A percentile compares a stretch with the other conserved stretches of the same genome.
Conservation (phyloP, 495 filamentous ascomycete species). For the Talaromyces borbonicus region DNA sequence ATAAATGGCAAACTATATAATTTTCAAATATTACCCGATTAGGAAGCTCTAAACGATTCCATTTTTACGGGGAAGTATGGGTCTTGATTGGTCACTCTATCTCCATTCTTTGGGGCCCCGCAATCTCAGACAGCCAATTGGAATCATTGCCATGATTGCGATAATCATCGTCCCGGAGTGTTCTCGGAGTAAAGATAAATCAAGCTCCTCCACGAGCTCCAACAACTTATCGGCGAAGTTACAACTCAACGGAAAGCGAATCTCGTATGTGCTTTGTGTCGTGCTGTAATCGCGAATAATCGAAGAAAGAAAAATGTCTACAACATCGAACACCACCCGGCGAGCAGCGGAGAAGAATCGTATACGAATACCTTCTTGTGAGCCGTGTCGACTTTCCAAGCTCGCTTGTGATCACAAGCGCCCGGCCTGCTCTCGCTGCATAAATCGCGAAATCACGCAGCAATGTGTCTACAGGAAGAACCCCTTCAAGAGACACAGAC, state of each 20-base stretch:
- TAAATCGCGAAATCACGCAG: conserved; percentile 12
- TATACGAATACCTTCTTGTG: conserved; percentile 17
- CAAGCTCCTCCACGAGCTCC: not conserved
- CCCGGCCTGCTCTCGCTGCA: conserved; percentile 31
- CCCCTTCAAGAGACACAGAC: conserved; percentile 23
- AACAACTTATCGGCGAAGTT: too few species aligned
- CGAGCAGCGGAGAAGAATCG: conserved; percentile 7
- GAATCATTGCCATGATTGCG: too few species aligned
- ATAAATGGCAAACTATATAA: too few species aligned
- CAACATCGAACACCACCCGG: not conserved
- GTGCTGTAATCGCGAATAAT: too few species aligned
- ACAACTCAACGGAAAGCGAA: too few species aligned
- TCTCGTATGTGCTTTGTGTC: too few species aligned
- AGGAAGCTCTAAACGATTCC: too few species aligned
- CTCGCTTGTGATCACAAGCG: conserved; percentile 31
- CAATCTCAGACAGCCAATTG: too few species aligned
- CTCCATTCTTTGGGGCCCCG: too few species aligned
- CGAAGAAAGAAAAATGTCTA: not conserved
- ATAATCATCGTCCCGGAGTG: not conserved
- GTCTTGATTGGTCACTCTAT: too few species aligned
- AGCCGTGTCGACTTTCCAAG: conserved; percentile 32
- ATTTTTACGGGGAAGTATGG: too few species aligned
- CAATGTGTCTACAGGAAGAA: conserved; percentile 30
- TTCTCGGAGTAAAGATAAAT: not conserved
- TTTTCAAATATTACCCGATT: too few species aligned